Percentiles rank a stretch among this genome's conserved stretches.
Evolutionary conservation across 2,329 filamentous ascomycete species (phyloP).

Genomic region (Thermothelomyces thermophilus): DNA sequence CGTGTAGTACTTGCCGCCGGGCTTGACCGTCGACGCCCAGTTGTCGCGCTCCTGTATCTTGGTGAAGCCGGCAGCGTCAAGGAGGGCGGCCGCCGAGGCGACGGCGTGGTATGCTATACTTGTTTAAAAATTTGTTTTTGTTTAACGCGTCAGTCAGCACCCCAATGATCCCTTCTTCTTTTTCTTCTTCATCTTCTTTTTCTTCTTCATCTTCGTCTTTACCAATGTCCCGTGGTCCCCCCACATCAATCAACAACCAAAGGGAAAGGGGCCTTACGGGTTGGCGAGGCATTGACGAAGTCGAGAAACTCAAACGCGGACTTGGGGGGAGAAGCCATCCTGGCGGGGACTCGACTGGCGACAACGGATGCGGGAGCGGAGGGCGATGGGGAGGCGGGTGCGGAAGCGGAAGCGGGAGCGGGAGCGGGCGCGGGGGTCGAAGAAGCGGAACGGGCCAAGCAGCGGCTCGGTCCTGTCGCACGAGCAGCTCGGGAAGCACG

Average conservation of each 20-base stretch:
- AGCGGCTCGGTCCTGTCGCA: neutral
- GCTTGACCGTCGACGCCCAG: conserved; percentile 72
- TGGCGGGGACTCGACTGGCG: conserved; percentile 17
- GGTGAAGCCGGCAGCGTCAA: conserved; percentile 78
- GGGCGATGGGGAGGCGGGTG: conserved; percentile 5
- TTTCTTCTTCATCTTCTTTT: neutral
- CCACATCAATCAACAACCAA: too few relatives aligned
- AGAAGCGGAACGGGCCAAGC: neutral
- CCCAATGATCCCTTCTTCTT: neutral
- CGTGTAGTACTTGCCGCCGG: conserved; percentile 92
- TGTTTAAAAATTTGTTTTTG: too few relatives aligned
- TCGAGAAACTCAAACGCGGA: conserved; percentile 77
- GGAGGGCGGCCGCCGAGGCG: conserved; percentile 64
- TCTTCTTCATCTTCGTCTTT: neutral
- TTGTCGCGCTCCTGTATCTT: conserved; percentile 85
- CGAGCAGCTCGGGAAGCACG: neutral
- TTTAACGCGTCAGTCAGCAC: conserved; percentile 7
- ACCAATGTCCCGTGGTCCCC: too few relatives aligned
- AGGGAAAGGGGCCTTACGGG: too few relatives aligned
- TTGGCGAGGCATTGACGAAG: conserved; percentile 91
- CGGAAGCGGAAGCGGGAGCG: conserved; percentile 1
- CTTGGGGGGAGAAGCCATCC: conserved; percentile 47
- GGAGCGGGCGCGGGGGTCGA: conserved; percentile 1
- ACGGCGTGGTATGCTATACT: conserved; percentile 94
- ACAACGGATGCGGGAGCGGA: conserved; percentile 2